Evolutionary conservation across 495 filamentous ascomycete genomes (phyloP).

Genomic region (Penicillium daleae): DNA sequence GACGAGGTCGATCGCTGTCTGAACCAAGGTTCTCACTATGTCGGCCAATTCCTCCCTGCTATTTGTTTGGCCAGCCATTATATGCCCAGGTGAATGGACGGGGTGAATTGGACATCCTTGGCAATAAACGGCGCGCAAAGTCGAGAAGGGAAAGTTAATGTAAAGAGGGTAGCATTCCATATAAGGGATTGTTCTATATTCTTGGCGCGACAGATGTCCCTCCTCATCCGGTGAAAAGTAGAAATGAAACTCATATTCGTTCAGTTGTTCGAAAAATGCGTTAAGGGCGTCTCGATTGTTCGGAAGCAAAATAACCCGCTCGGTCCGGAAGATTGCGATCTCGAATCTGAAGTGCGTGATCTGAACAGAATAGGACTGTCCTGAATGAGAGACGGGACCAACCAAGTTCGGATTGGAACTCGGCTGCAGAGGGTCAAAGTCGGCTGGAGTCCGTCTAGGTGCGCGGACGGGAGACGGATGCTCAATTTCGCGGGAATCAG

Average conservation of each 20-base stretch:
- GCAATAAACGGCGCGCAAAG: not conserved
- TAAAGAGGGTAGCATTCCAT: not conserved
- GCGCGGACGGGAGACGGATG: too few relatives aligned
- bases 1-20: not conserved
- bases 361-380: not conserved
- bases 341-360: not conserved
- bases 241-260: not conserved
- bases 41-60: not conserved
- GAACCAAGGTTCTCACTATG: not conserved
- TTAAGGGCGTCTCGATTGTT: not conserved
- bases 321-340: not conserved
- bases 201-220: not conserved
- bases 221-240: too few relatives aligned
- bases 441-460: too few relatives aligned
- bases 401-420: not conserved
- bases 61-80: not conserved
- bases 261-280: not conserved
- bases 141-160: not conserved
- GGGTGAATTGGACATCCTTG: not conserved
- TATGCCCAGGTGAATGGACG: not conserved
- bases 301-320: not conserved
- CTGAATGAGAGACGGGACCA: not conserved
- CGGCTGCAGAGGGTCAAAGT: too few relatives aligned
- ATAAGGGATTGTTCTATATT: not conserved
- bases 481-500: too few relatives aligned